Base-by-base conservation (phyloP, 495 filamentous ascomycete species). In the Hypoxylon fragiforme region DNA sequence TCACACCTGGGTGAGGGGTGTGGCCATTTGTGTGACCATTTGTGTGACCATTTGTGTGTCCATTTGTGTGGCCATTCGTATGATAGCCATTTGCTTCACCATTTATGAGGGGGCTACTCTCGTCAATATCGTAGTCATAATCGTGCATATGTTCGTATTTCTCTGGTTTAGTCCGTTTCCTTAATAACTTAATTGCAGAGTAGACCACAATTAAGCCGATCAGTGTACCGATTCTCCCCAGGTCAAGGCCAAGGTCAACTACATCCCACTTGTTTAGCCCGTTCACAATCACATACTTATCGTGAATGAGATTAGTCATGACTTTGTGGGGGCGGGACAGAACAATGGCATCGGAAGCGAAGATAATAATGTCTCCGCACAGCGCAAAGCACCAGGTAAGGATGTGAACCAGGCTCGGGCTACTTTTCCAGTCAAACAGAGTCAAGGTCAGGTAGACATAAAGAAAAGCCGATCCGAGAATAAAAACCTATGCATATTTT, bases 391-490 rank as follows among this genome's bases (percentile, higher is more conserved):
- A 64, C 91, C 91, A 96, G 44, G 86, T 84, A 13, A 85, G 70
- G 35, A 89, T 78, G 65, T 95, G 89, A 19, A 85, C 82, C 14
- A 80, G 66, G 21, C 79, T 89, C 3, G 91, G 91, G 16, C 88
- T 85, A 4, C 86, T 83, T 47, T 80, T 80, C 42, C 86, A 86
- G 66, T 95, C 91, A 57, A 95, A 73, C 41, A 95, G 74, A 16
- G 90, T 87, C 60, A 96, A 84, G 37, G 92, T 80, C 34, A 83
- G 73, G 45, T 84, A 79, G 48, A 82, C 67, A 64, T 79, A 79
- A 18, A 82, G 66, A 50, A 80, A 82, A 0, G 73, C 68, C 22
- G 89, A 88, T 20, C 83, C 88, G 48, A 88, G 79, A 39, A 91
- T 73, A 66, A 92, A 95, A 64, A 95, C 87, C 91, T 95, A 57